Conservation (phyloP, 2,329 filamentous ascomycete genomes). For the Colletotrichum cereale region DNA sequence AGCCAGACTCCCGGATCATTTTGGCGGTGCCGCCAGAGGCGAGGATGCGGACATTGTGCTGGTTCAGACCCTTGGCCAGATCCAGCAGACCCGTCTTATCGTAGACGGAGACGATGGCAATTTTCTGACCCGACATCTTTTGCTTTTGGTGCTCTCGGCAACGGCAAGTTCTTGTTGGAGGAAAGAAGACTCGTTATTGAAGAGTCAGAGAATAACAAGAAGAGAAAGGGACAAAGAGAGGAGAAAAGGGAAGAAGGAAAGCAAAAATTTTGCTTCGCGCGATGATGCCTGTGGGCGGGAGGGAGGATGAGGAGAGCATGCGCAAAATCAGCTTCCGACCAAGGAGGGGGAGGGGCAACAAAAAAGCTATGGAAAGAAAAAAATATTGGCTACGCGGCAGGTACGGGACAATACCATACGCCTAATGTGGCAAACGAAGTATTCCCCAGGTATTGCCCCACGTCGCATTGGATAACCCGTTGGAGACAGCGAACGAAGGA, state of each 20-base stretch:
- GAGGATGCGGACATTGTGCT: slow-evolving; percentile 91
- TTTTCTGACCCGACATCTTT: slow-evolving; percentile 60
- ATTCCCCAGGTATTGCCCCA: slow-evolving; percentile 34
- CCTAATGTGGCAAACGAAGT: neutral
- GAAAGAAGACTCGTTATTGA: slow-evolving; percentile 18
- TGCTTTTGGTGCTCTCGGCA: slow-evolving; percentile 33
- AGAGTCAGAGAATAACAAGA: neutral
- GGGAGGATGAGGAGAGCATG: slow-evolving; percentile 25
- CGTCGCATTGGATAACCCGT: slow-evolving; percentile 21
- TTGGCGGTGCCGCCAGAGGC: slow-evolving; percentile 95
- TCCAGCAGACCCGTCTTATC: slow-evolving; percentile 98
- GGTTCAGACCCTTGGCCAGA: slow-evolving; percentile 88
- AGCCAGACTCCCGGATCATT: slow-evolving; percentile 96
- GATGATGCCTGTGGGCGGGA: slow-evolving; percentile 35
- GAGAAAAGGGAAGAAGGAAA: neutral
- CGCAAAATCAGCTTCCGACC: slow-evolving; percentile 39
- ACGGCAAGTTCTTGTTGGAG: slow-evolving; percentile 45
- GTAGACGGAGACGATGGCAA: slow-evolving; percentile 96
- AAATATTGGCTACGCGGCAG: slow-evolving; percentile 13
- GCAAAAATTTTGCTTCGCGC: slow-evolving; percentile 36
- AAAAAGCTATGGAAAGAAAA: slow-evolving; percentile 17
- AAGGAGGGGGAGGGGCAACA: slow-evolving; percentile 40
- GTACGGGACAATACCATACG: neutral
- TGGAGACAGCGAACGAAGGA: slow-evolving; percentile 2
- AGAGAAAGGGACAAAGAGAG: neutral